Conservation (phyloP, 164 flowering plant genomes). For the Vitis rotundifolia region DNA sequence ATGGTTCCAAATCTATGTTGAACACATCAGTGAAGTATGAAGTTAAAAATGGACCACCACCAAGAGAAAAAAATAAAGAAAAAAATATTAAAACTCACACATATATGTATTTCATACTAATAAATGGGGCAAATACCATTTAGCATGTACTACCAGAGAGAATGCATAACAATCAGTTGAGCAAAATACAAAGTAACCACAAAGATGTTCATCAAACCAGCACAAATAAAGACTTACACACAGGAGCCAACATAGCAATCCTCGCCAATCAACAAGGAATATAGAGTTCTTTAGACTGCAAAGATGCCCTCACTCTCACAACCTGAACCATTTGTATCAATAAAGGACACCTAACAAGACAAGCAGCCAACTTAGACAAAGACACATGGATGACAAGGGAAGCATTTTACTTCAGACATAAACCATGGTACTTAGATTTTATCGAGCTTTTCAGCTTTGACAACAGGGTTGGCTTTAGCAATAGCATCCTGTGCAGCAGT, state of each 20-base stretch:
- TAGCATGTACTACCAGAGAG: slow-evolving; percentile 5
- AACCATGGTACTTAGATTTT: slow-evolving; percentile 26
- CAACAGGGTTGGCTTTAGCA: slow-evolving; percentile 50
- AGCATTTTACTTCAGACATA: slow-evolving; percentile 15
- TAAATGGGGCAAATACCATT: slow-evolving; percentile 1
- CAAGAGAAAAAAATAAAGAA: neutral
- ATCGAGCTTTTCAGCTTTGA: slow-evolving; percentile 42
- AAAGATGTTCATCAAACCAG: slow-evolving; percentile 26
- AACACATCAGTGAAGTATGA: no score
- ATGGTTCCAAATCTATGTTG: no score
- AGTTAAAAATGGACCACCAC: neutral
- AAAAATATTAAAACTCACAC: neutral
- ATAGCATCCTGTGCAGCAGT: slow-evolving; percentile 35
- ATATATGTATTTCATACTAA: neutral
- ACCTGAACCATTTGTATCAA: slow-evolving; percentile 19
- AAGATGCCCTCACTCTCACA: slow-evolving; percentile 23
- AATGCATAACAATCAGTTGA: slow-evolving; percentile 16
- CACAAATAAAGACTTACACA: slow-evolving; percentile 32
- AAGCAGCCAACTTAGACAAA: slow-evolving; percentile 23
- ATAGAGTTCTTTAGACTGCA: slow-evolving; percentile 27
- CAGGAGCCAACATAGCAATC: slow-evolving; percentile 27
- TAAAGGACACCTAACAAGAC: slow-evolving; percentile 19
- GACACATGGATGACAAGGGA: slow-evolving; percentile 13
- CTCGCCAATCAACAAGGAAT: slow-evolving; percentile 25
- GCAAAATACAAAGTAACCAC: slow-evolving; percentile 24